Evolutionary conservation across 2,329 filamentous ascomycete species (phyloP), one percentile per base, ranked within the genome.

Genomic region (Arthrobotrys pseudoclavata): DNA sequence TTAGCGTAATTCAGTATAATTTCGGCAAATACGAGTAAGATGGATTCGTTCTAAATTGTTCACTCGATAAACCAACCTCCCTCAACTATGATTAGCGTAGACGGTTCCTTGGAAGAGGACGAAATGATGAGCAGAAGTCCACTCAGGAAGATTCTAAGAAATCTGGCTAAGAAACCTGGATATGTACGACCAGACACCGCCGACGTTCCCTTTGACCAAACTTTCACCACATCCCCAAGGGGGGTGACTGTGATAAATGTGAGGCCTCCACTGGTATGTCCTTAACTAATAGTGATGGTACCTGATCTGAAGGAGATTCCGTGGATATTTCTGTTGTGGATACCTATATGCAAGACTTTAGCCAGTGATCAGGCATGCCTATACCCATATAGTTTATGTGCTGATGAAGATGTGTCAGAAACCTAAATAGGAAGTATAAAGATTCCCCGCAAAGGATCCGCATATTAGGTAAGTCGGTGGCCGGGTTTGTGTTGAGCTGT

Each of bases 1-100:
- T 47, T 29, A 29, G 29, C 40, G 47, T 66, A 26, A n/a, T 66
- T 42, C 47, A 53, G 13, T 66, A 66, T n/a, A 47, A 66, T n/a
- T 66, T 66, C 31, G 62, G 47, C 3, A 52, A 52, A 10, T 1
- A 0, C 26, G 9, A 40, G 1, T 53, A 42, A 18, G 29, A 24
- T 66, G 22, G 29, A n/a, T 53, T 52, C 22, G 42, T n/a, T 15
- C 29, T 37, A 1, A 66, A 66, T 20, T 29, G 47, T 13, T 37
- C 1, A 0, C 29, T 66, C 1, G 40, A 40, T 42, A 66, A 66
- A 18, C 62, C 62, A 66, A 18, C 62, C 62, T 22, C 62, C 62
- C 24, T 52, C 45, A 2, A 66, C 40, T 15, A 26, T 66, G 12
- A 47, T 66, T 4, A 66, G 62, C 18, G 62, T 47, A 7, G 62